Base-by-base conservation (phyloP, 768 basidiomycete genomes). In the Tephrocybe sp. region DNA sequence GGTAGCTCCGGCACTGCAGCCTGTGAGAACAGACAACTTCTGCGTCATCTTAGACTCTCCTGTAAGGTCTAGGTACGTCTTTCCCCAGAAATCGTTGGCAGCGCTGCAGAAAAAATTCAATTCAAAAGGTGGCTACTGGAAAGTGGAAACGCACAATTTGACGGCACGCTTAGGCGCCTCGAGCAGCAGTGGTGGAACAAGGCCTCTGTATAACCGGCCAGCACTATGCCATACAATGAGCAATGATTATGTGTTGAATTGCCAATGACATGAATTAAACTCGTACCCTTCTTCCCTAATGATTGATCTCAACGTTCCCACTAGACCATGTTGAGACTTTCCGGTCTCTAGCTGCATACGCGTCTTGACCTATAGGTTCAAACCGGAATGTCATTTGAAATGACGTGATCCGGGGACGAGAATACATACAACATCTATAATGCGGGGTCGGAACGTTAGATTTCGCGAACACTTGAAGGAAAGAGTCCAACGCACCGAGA, bases 111-210 rank as follows among this genome's bases (percentile, higher is more conserved):
- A 4, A 43, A 41, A 36, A 49, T 4, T 39, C n/a, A 39, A n/a
- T n/a, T 6, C 32, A 33, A 60, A 46, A 46, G 17, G 38, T 18
- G 37, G 30, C n/a, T 17, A n/a, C 33, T 20, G 36, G 24, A 28
- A 30, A 42, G 18, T 14, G 15, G 20, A 26, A 18, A 73, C 84
- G 55, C 57, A 89, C 88, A 90, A 91, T 80, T 98, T 99, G 42
- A 94, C 90, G 14, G 97, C 97, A 71, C 97, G 86, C 74, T 99
- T 99, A 1, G 97, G 97, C 14, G 97, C 97, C 70, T 99, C 97
- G 39, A 99, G 74, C 62, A 98, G 81, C 9, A 99, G 70, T 15
- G 97, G 97, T 9, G 97, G 93, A n/a, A 94, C 86, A 53, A 99
- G 84, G 59, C 96, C 97, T 75, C 95, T 80, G 73, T 99, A 99